Evolutionary conservation across 495 filamentous ascomycete species (phyloP).

Genomic region (Penicillium salamii): DNA sequence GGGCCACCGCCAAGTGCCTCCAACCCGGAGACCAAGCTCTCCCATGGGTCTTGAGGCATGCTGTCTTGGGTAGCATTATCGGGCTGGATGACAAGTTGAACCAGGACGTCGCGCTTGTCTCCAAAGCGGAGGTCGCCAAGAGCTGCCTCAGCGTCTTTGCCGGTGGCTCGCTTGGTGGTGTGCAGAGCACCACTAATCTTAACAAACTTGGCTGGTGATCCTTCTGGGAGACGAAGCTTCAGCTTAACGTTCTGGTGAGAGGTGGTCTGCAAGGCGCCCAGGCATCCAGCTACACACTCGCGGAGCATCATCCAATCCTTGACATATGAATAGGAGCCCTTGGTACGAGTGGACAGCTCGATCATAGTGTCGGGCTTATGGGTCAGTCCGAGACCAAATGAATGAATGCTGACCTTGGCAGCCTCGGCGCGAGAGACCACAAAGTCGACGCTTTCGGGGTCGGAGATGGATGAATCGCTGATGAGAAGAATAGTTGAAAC

Average conservation of each 20-base stretch:
- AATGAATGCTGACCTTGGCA: slow-evolving; percentile 96
- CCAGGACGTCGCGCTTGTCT: slow-evolving; percentile 95
- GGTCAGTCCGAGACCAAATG: slow-evolving; percentile 92
- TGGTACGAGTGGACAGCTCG: slow-evolving; percentile 90
- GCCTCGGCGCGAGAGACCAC: slow-evolving; percentile 97
- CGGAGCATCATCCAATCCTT: slow-evolving; percentile 99
- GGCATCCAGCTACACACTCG: slow-evolving; percentile 92
- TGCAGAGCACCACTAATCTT: slow-evolving; percentile 98
- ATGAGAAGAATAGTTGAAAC: slow-evolving; percentile 96
- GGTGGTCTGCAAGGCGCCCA: slow-evolving; percentile 89
- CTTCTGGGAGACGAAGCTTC: slow-evolving; percentile 90
- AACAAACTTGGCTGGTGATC: slow-evolving; percentile 95
- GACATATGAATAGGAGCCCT: slow-evolving; percentile 95
- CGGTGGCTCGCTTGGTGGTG: slow-evolving; percentile 96
- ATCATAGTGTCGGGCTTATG: slow-evolving; percentile 99
- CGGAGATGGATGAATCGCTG: slow-evolving; percentile 97
- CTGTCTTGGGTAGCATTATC: slow-evolving; percentile 84
- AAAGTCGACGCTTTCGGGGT: slow-evolving; percentile 95
- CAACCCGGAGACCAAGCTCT: slow-evolving; percentile 90
- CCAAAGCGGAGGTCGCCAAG: slow-evolving; percentile 93
- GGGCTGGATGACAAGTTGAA: slow-evolving; percentile 89
- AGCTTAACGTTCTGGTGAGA: slow-evolving; percentile 99
- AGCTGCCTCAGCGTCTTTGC: slow-evolving; percentile 89
- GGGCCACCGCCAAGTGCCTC: slow-evolving; percentile 91
- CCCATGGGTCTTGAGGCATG: slow-evolving; percentile 92